Base-by-base conservation (phyloP, 345 rosid genomes). In the Lepidium africanum region DNA sequence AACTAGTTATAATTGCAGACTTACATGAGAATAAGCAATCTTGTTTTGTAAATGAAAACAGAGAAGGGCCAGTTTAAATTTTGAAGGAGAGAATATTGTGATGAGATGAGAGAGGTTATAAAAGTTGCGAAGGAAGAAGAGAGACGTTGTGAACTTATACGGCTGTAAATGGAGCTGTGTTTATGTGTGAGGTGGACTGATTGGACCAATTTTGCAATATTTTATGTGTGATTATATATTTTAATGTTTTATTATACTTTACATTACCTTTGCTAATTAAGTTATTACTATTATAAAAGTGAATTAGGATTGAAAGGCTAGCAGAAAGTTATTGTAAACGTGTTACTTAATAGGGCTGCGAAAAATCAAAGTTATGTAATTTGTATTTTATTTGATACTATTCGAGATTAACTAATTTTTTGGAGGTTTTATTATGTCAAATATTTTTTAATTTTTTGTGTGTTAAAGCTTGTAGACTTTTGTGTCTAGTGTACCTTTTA, bases 1-100 rank as follows among this genome's bases (percentile, higher is more conserved):
- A 7, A 16, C 5, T 27, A 33, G 16, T 36, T 35, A 25, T 41
- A 42, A 41, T 37, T 30, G 49, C 13, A 56, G 33, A 75, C 78
- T 75, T 69, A 75, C 78, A 75, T 69, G 78, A 75, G 51, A 47
- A 63, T 55, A 64, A 33, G 70, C 39, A 46, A 68, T 67, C 68
- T 46, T 49, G 12, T 74, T 67, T 74, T 60, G 73, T 53, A 73
- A 67, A 45, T 63, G 73, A 45, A 67, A 67, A 60, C 53, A 73
- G 58, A 52, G 77, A 61, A 25, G 73, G 68, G 73, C 73, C 78
- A 67, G 69, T 67, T 67, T 68, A 67, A 52, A 58, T 19, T 52
- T 9, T 45, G 56, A 51, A 2, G 27, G 27, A 14, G 49, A 66
- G 67, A 50, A 3, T 1, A 21, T 21, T 21, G 23, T 21, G 23